Percentiles rank a stretch among this genome's conserved stretches.
Evolutionary conservation across 108 stramenopile genomes (phyloP).

Genomic region (Skeletonema costatum): DNA sequence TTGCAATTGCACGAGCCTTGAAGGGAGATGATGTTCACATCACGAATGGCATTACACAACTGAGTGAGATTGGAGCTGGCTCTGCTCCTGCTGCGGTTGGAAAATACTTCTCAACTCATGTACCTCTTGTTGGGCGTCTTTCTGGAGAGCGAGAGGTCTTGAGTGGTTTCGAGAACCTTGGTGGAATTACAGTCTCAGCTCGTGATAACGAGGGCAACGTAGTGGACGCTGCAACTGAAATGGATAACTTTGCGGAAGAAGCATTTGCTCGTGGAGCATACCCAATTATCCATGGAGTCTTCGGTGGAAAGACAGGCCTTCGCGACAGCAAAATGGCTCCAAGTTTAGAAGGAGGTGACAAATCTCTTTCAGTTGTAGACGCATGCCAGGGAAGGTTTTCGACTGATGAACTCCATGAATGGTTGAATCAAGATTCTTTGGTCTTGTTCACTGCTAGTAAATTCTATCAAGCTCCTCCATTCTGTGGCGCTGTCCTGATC

Average conservation of each 20-base stretch:
- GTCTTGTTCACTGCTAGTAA: slow-evolving; percentile 76
- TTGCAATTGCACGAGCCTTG: slow-evolving; percentile 64
- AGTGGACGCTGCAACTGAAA: slow-evolving; percentile 53
- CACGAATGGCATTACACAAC: slow-evolving; percentile 58
- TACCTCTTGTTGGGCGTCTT: slow-evolving; percentile 58
- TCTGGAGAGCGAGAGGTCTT: slow-evolving; percentile 43
- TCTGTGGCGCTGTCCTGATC: slow-evolving; percentile 64
- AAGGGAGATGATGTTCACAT: slow-evolving; percentile 46
- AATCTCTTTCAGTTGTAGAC: slow-evolving; percentile 66
- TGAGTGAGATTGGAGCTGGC: slow-evolving; percentile 69
- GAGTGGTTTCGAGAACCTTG: slow-evolving; percentile 56
- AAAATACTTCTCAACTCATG: slow-evolving; percentile 70
- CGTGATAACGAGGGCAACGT: slow-evolving; percentile 54
- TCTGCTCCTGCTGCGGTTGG: slow-evolving; percentile 57
- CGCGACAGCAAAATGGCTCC: slow-evolving; percentile 61
- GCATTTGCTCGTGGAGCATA: slow-evolving; percentile 36
- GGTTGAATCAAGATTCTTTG: slow-evolving; percentile 69
- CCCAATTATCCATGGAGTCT: slow-evolving; percentile 73
- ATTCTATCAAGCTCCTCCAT: slow-evolving; percentile 80
- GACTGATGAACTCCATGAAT: slow-evolving; percentile 57
- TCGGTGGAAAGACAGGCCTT: slow-evolving; percentile 78
- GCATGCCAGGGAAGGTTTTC: slow-evolving; percentile 78
- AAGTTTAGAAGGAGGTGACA: slow-evolving; percentile 54
- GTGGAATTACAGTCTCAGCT: slow-evolving; percentile 49
- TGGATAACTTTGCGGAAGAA: slow-evolving; percentile 38